Conservation (phyloP, 2,329 filamentous ascomycete species). For the Scleromitrula shiraiana region DNA sequence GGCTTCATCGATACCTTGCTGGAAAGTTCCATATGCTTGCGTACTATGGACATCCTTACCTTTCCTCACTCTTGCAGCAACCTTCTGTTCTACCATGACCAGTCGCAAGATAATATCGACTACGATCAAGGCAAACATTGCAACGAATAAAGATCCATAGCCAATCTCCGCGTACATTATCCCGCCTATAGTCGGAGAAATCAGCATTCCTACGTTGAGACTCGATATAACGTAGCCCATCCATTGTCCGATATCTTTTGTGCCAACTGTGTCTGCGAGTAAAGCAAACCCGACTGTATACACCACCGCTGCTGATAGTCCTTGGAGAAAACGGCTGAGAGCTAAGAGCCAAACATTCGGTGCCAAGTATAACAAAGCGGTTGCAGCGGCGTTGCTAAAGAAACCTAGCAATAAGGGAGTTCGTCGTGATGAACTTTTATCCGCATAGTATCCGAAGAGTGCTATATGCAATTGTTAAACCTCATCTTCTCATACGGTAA, state of each 20-base stretch:
- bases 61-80: constrained; percentile 37
- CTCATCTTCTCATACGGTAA: not conserved
- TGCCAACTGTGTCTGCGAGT: constrained; percentile 61
- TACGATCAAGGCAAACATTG: constrained; percentile 45
- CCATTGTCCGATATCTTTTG: constrained; percentile 47
- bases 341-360: not conserved
- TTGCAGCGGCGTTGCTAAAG: constrained; percentile 30
- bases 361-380: constrained; percentile 53
- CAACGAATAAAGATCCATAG: constrained; percentile 51
- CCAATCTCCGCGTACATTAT: constrained; percentile 33
- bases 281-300: constrained; percentile 66
- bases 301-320: constrained; percentile 54
- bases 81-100: constrained; percentile 48
- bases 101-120: constrained; percentile 47
- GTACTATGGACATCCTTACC: not conserved
- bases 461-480: not conserved
- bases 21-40: constrained; percentile 1
- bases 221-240: constrained; percentile 54
- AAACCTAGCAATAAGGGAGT: constrained; percentile 56
- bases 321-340: constrained; percentile 10
- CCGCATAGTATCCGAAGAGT: constrained; percentile 34
- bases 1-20: not conserved
- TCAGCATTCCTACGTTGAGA: constrained; percentile 46
- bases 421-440: constrained; percentile 52
- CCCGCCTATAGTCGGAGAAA: constrained; percentile 36